Evolutionary conservation across 2,329 filamentous ascomycete genomes (phyloP).

Genomic region (Parastagonospora avenae): DNA sequence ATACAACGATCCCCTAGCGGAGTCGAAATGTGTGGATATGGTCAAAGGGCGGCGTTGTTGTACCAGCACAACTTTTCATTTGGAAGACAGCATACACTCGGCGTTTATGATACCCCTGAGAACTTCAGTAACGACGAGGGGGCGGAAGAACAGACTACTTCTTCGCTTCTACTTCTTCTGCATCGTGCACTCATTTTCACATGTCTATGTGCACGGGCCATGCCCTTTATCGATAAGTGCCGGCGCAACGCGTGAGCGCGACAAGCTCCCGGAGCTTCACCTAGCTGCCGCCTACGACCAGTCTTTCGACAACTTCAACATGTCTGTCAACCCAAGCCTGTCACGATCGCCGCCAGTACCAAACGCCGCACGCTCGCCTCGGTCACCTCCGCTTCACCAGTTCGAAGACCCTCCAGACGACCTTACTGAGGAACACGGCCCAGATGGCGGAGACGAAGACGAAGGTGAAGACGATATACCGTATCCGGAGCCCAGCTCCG

Average conservation of each 20-base stretch:
- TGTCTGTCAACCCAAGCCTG: constrained; percentile 33
- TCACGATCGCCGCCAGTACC: constrained; percentile 22
- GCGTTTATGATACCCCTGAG: no score
- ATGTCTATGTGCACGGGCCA: constrained; percentile 28
- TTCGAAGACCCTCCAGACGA: constrained; percentile 31
- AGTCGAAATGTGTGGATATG: no score
- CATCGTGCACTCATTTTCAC: constrained; percentile 4
- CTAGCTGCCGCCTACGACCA: constrained; percentile 20
- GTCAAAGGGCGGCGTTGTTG: no score
- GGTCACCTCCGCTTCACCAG: constrained; percentile 27
- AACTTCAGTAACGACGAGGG: no score
- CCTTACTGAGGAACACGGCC: constrained; percentile 24
- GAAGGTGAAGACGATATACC: constrained; percentile 38
- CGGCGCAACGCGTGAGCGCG: constrained; percentile 4
- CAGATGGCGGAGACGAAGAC: constrained; percentile 24
- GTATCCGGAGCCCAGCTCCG: constrained; percentile 40
- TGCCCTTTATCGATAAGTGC: constrained; percentile 25
- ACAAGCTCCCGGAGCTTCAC: constrained; percentile 28
- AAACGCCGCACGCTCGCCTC: constrained; percentile 28
- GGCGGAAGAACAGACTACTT: no score
- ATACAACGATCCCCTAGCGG: no score
- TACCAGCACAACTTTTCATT: no score
- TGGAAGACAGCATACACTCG: no score
- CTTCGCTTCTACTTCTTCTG: neutral
- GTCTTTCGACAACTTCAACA: constrained; percentile 27